Percentiles rank a stretch among this genome's conserved stretches.
Conservation (phyloP, 1,284 basidiomycete species). For the Rhodotorula sp. region DNA sequence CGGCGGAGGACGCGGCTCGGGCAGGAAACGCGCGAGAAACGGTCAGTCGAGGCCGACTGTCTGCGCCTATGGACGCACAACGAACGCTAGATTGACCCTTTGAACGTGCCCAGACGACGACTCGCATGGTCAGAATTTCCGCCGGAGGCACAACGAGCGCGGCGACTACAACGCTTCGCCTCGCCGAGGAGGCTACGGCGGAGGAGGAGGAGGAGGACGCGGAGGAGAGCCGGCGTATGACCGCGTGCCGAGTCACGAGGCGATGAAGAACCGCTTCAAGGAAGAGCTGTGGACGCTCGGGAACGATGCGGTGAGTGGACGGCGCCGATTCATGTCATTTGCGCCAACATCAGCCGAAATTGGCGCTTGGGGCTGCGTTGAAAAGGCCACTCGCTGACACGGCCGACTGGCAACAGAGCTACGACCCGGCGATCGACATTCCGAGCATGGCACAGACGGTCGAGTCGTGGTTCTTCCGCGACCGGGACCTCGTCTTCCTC, state of each 20-base stretch:
- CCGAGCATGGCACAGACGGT: constrained; percentile 32
- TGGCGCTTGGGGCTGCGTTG: too few relatives aligned
- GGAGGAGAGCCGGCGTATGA: constrained; percentile 13
- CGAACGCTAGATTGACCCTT: neutral
- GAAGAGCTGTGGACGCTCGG: constrained; percentile 36
- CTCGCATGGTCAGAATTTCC: constrained; percentile 6
- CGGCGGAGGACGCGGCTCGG: constrained; percentile 19
- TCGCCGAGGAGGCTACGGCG: constrained; percentile 6
- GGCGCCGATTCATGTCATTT: too few relatives aligned
- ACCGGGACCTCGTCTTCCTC: constrained; percentile 35
- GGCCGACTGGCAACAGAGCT: constrained; percentile 13
- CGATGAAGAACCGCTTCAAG: constrained; percentile 28
- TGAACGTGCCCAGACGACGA: constrained; percentile 31
- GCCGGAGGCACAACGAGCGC: constrained; percentile 22
- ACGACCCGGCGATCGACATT: constrained; percentile 36
- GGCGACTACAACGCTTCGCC: constrained; percentile 25
- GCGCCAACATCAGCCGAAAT: neutral
- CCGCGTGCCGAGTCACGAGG: constrained; percentile 13
- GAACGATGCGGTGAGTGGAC: constrained; percentile 15
- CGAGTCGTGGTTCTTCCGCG: constrained; percentile 34
- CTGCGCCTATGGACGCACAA: too few relatives aligned
- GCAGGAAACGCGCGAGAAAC: constrained; percentile 32
- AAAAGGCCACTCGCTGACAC: too few relatives aligned
- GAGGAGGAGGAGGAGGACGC: constrained; percentile 9
- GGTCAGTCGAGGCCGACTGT: constrained; percentile 12